Conservation (phyloP, 768 basidiomycete species). For the Candolleomyces aberdarensis region DNA sequence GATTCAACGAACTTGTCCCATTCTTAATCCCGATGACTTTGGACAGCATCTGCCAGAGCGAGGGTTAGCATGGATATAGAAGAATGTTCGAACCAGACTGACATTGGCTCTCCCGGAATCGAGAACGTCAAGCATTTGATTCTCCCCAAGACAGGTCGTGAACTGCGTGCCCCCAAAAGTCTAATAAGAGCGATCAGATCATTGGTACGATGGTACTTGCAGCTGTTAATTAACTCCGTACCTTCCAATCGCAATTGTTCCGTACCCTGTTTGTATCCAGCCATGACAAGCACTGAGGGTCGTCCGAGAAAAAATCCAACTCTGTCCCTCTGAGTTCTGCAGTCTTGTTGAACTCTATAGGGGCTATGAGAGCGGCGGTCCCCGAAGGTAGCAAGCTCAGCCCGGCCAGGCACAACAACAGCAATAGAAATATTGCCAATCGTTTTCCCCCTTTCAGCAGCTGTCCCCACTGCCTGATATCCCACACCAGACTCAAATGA, state of each 20-base stretch:
- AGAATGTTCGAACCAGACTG: not conserved
- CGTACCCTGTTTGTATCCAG: not conserved
- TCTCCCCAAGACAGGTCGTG: not conserved
- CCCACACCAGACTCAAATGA: too few relatives aligned
- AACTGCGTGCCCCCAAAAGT: not conserved
- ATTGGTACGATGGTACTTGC: not conserved
- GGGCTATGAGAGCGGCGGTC: not conserved
- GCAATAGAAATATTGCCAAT: too few relatives aligned
- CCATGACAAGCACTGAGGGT: not conserved
- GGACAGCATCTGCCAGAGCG: slow-evolving; percentile 12
- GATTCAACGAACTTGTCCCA: slow-evolving; percentile 14
- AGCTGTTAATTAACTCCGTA: not conserved
- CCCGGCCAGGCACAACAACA: not conserved
- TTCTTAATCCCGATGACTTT: slow-evolving; percentile 11
- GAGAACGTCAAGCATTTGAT: slow-evolving; percentile 1
- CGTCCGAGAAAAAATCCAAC: not conserved
- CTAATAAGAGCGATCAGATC: not conserved
- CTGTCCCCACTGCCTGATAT: too few relatives aligned
- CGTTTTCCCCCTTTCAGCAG: too few relatives aligned
- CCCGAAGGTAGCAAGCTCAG: not conserved
- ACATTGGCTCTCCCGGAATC: not conserved
- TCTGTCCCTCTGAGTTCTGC: not conserved
- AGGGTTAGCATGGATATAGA: not conserved
- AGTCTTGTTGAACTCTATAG: not conserved
- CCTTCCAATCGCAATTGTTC: not conserved